These are phyloP conservation scores for Penicillium sp. DNA, from an alignment of 2,329 filamentous ascomycete species.

Conservation along the genomic window DNA sequence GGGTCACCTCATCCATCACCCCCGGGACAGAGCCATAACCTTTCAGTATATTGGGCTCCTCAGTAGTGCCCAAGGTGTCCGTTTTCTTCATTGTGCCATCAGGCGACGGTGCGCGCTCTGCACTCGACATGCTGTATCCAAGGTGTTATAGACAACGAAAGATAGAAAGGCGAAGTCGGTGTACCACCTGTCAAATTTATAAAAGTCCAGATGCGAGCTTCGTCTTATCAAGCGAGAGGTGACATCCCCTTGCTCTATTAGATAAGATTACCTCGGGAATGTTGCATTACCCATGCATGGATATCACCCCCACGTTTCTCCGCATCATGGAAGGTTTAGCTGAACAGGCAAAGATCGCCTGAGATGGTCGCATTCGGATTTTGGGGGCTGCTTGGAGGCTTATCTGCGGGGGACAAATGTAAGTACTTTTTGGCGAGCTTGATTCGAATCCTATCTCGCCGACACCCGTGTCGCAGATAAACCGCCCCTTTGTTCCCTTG, in stretches of 20 bases:
- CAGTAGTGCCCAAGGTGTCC: constrained; percentile 8
- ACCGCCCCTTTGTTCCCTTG: background rate
- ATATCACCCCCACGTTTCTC: constrained; percentile 24
- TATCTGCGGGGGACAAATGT: background rate
- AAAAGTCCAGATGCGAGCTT: background rate
- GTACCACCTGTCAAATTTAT: background rate
- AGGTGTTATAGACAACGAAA: background rate
- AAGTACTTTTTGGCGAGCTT: background rate
- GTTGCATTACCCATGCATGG: constrained; percentile 15
- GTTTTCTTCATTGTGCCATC: constrained; percentile 17
- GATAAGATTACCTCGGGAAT: constrained; percentile 12
- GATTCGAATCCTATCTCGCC: background rate
- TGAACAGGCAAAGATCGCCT: constrained; percentile 12
- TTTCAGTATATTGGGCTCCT: constrained; percentile 18
- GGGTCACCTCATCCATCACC: constrained; percentile 27
- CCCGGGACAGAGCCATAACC: constrained; percentile 18
- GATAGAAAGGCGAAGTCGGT: background rate
- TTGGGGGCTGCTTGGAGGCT: background rate
- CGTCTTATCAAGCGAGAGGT: constrained; percentile 10
- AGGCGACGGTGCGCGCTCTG: constrained; percentile 6
- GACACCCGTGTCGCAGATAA: background rate
- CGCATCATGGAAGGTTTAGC: constrained; percentile 11
- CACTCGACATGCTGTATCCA: constrained; percentile 1
- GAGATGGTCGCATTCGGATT: constrained; percentile 15
- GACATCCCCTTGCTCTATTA: constrained; percentile 17